Conservation (phyloP, 2,329 filamentous ascomycete genomes). For the Beauveria bassiana region DNA sequence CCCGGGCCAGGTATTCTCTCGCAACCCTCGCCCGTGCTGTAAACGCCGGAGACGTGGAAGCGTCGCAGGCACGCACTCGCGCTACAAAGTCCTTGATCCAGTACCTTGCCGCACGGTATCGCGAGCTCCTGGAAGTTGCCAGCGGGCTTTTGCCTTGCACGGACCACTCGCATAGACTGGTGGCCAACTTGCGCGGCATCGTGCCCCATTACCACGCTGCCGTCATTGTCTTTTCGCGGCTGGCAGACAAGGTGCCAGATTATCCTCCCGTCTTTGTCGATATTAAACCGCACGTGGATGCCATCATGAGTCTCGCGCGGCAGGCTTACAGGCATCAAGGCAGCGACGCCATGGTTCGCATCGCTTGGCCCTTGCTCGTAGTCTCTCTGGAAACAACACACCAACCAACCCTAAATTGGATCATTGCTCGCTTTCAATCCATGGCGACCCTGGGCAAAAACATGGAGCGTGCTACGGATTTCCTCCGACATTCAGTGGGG, state of each 20-base stretch:
- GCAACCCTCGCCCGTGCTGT: constrained; percentile 20
- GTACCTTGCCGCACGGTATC: constrained; percentile 16
- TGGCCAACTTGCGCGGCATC: constrained; percentile 27
- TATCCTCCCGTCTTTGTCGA: background rate
- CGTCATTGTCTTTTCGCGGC: constrained; percentile 19
- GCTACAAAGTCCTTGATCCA: constrained; percentile 17
- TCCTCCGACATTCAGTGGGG: constrained; percentile 13
- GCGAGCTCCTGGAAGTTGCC: constrained; percentile 21
- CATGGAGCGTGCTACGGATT: constrained; percentile 22
- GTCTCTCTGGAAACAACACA: constrained; percentile 27
- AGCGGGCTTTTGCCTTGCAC: constrained; percentile 18
- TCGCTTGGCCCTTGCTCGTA: constrained; percentile 28
- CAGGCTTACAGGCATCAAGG: constrained; percentile 26
- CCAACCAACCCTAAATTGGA: constrained; percentile 24
- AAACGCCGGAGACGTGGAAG: constrained; percentile 13
- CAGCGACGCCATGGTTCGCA: constrained; percentile 22
- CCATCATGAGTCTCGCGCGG: constrained; percentile 24
- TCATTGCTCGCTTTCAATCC: constrained; percentile 22
- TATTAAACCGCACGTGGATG: background rate
- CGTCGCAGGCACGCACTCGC: constrained; percentile 15
- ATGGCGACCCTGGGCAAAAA: constrained; percentile 25
- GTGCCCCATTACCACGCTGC: constrained; percentile 27
- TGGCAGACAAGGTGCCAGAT: constrained; percentile 5
- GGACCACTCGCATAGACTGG: constrained; percentile 22
- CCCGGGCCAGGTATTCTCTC: constrained; percentile 24